Evolutionary conservation across 345 rosid genomes (phyloP).

Genomic region (Gynandropsis gynandra): DNA sequence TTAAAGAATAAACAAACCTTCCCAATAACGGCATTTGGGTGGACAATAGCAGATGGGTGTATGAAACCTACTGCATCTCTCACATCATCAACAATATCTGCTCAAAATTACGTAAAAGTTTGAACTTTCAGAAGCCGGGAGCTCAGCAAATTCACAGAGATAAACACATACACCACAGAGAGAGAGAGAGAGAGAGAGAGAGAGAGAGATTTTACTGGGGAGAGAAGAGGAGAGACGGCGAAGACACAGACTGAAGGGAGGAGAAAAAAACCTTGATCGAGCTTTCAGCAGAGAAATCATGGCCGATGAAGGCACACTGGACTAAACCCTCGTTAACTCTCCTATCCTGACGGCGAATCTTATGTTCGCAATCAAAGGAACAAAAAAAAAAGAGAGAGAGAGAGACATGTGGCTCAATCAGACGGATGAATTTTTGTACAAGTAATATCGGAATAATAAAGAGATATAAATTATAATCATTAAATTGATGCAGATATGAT

Average conservation of each 20-base stretch:
- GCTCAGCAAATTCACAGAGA: constrained; percentile 1
- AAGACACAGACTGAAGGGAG: constrained; percentile 20
- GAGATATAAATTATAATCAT: no score
- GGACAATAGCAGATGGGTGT: constrained; percentile 69
- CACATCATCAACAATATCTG: constrained; percentile 32
- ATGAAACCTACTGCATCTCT: constrained; percentile 31
- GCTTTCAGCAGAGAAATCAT: constrained; percentile 48
- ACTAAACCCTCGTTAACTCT: neutral
- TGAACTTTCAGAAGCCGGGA: constrained; percentile 6
- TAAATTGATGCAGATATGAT: no score
- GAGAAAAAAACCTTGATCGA: constrained; percentile 26
- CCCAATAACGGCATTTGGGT: constrained; percentile 72
- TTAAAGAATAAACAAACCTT: constrained; percentile 35
- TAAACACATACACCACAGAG: neutral
- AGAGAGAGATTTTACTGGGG: constrained; percentile 26
- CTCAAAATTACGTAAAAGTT: constrained; percentile 5
- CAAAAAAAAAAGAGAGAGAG: no score
- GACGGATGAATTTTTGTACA: no score
- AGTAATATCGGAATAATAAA: no score
- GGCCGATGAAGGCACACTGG: constrained; percentile 16
- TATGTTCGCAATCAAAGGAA: no score
- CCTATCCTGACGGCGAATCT: no score
- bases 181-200: constrained; percentile 8
- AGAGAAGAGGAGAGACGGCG: constrained; percentile 36
- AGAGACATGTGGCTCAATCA: neutral